Conservation (phyloP, 2,329 filamentous ascomycete genomes). For the Tolypocladium album region DNA sequence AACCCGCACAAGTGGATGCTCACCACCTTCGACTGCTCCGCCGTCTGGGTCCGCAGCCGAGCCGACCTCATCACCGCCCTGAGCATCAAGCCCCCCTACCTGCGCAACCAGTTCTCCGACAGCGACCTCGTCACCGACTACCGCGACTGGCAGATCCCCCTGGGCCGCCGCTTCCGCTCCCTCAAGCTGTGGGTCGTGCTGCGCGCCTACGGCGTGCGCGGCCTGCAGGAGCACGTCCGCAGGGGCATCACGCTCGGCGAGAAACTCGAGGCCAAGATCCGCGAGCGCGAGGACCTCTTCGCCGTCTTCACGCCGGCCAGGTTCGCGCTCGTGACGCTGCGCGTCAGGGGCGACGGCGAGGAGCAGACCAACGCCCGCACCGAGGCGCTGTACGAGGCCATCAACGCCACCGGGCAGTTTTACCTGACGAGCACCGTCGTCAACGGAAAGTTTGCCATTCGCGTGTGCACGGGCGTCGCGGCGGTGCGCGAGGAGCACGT, state of each 20-base stretch:
- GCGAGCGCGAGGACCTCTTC: conserved; percentile 57
- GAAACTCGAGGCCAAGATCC: conserved; percentile 52
- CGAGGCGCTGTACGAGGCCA: conserved; percentile 61
- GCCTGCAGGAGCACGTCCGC: conserved; percentile 63
- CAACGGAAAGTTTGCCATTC: conserved; percentile 63
- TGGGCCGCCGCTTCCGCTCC: conserved; percentile 77
- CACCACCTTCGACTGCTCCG: conserved; percentile 81
- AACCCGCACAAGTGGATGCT: conserved; percentile 98
- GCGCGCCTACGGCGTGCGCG: conserved; percentile 67
- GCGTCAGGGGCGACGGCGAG: conserved; percentile 33
- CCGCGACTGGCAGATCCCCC: conserved; percentile 92
- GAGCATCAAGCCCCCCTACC: conserved; percentile 69
- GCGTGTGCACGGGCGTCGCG: conserved; percentile 66
- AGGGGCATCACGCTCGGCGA: conserved; percentile 61
- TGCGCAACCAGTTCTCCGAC: conserved; percentile 71
- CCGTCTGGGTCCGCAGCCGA: conserved; percentile 68
- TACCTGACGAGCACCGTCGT: conserved; percentile 74
- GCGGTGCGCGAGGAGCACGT: conserved; percentile 63
- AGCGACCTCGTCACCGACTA: conserved; percentile 85
- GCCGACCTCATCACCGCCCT: conserved; percentile 70
- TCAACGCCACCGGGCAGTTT: conserved; percentile 66
- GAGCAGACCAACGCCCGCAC: conserved; percentile 57
- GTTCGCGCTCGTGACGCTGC: conserved; percentile 73
- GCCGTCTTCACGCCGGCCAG: conserved; percentile 61
- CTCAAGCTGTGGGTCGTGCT: conserved; percentile 96